Evolutionary conservation across 2,329 filamentous ascomycete genomes (phyloP).

Genomic region (Apiospora malaysiana): DNA sequence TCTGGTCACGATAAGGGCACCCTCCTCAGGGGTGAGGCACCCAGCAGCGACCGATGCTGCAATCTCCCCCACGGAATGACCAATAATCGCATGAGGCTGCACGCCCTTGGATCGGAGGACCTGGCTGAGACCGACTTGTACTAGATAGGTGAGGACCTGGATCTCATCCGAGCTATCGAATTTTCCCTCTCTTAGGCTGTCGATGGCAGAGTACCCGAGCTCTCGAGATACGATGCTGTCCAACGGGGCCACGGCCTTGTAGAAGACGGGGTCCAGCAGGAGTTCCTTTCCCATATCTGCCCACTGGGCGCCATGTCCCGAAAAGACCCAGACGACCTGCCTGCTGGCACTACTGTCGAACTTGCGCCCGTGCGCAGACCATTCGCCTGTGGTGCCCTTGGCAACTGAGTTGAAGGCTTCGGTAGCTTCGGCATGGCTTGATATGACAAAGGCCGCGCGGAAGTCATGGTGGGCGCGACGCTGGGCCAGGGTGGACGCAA

Average conservation of each 20-base stretch:
- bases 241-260: slow-evolving; percentile 24
- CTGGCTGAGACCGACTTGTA: slow-evolving; percentile 42
- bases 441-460: slow-evolving; percentile 18
- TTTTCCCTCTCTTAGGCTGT: slow-evolving; percentile 29
- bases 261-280: slow-evolving; percentile 18
- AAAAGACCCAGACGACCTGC: slow-evolving; percentile 46
- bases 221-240: slow-evolving; percentile 35
- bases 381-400: slow-evolving; percentile 19
- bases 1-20: slow-evolving; percentile 41
- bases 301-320: slow-evolving; percentile 49
- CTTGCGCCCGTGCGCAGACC: slow-evolving; percentile 22
- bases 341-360: slow-evolving; percentile 24
- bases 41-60: slow-evolving; percentile 46
- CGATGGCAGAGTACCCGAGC: slow-evolving; percentile 31
- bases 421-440: slow-evolving; percentile 19
- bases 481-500: slow-evolving; percentile 21
- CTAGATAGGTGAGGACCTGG: slow-evolving; percentile 43
- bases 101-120: slow-evolving; percentile 40
- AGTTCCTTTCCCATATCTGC: slow-evolving; percentile 47
- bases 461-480: slow-evolving; percentile 24
- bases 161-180: slow-evolving; percentile 35
- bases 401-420: background rate
- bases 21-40: slow-evolving; percentile 41
- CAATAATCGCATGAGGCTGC: slow-evolving; percentile 43
- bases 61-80: slow-evolving; percentile 49